phyloP scores from a whole-genome alignment of 495 filamentous ascomycete genomes.

The Daldinia concentrica region DNA sequence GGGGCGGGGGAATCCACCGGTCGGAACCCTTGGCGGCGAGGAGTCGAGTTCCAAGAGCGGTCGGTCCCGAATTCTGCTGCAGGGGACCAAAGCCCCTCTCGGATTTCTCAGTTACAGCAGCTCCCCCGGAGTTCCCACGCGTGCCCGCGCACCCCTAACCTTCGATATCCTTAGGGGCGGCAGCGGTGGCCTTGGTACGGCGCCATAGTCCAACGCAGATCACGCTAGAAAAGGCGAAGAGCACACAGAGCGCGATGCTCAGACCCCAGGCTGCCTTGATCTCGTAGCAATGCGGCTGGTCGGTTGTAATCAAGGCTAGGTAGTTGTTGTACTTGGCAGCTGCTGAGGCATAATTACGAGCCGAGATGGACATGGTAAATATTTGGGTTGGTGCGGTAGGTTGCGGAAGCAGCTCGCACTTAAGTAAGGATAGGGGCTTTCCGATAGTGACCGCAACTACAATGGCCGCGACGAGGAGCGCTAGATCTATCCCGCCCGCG shows the following conservation, averaged over 20 bases:
- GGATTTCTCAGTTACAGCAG: conserved; percentile 10
- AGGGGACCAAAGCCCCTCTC: conserved; percentile 7
- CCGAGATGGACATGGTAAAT: conserved; percentile 31
- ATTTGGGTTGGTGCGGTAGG: conserved; percentile 42
- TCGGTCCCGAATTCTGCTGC: conserved; percentile 39
- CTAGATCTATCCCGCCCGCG: conserved; percentile 69
- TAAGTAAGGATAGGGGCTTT: conserved; percentile 80
- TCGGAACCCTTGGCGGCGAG: conserved; percentile 27
- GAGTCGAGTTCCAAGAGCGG: conserved; percentile 44
- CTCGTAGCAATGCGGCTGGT: conserved; percentile 79
- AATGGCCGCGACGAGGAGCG: conserved; percentile 75
- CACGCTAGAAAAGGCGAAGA: conserved; percentile 73
- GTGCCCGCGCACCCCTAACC: conserved; percentile 58
- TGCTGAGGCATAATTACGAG: conserved; percentile 38
- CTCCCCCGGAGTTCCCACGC: conserved; percentile 32
- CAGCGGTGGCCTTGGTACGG: conserved; percentile 33
- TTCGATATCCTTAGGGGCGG: conserved; percentile 50
- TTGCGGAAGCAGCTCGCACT: conserved; percentile 68
- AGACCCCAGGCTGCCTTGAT: conserved; percentile 92
- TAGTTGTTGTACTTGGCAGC: conserved; percentile 44
- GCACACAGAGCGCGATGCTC: conserved; percentile 80
- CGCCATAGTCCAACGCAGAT: conserved; percentile 68
- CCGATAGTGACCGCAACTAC: conserved; percentile 77
- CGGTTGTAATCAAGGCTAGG: conserved; percentile 47
- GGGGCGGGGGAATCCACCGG: conserved; percentile 33